Evolutionary conservation across 345 rosid genomes (phyloP), one percentile per base, ranked within the genome.

Genomic region (Euphorbia pulcherrima): DNA sequence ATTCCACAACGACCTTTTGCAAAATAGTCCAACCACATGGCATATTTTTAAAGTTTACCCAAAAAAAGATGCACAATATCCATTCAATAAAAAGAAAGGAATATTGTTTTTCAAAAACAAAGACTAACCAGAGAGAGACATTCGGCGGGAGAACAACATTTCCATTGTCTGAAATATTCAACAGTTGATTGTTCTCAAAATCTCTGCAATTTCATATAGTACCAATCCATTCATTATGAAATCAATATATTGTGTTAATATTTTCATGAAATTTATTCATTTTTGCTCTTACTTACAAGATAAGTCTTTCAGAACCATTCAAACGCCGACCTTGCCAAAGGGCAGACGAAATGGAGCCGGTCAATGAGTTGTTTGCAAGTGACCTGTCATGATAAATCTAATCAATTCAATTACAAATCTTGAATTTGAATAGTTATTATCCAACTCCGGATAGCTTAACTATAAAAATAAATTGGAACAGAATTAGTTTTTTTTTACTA

Each of bases 241-340:
- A 46, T 39, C 39, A 59, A 62, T 23, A 58, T 7, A 17, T 9
- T 40, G 47, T 17, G 26, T 46, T 2, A 28, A 67, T 28, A 51
- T 33, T 28, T 51, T n/a, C 66, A 0, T 29, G 7, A 55, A 1
- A 28, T n/a, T n/a, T 53, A 20, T 12, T 67, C 46, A 39, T 59
- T 40, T 48, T 33, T 54, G 62, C 72, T 59, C 99, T 86, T 89
- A 94, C 99, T 86, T 89, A 94, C 99, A 94, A 61, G 21, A 40
- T 69, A 76, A 90, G 70, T 68, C 37, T 82, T 72, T 81, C 86
- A 6, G 78, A 80, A 68, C 81, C 83, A 50, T 82, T 86, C 69
- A 81, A 72, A 48, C 72, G 77, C 80, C 72, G 88, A 77, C 62
- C 84, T 77, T 86, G 87, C 97, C 97, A 94, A 72, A 94, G 72